Evolutionary conservation across 352 stramenopile species (phyloP), one percentile per base, ranked within the genome.

Genomic region (Pythium monospermum): DNA sequence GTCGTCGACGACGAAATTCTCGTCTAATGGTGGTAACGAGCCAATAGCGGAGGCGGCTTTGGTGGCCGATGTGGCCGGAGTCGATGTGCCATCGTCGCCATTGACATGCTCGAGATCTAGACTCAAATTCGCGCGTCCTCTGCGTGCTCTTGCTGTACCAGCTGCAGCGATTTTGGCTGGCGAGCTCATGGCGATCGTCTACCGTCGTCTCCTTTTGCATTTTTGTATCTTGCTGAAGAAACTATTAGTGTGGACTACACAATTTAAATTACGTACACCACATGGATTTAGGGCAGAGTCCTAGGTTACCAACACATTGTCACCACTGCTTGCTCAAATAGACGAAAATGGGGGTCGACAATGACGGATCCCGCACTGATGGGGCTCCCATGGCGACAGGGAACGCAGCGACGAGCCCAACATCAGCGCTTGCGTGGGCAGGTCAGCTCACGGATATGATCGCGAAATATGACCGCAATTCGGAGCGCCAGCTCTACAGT

Each of bases 401-500:
- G 13, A 35, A 35, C 30, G 30, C 13, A 8, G 30, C 8, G 13
- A 35, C 13, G 30, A 35, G 7, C 7, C 30, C 8, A 35, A 13
- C 30, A 35, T 13, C 30, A 35, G 30, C 30, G 13, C 40, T 44
- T 16, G 28, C 37, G n/a, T 61, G 53, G 53, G 53, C 37, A 8
- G 46, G 52, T n/a, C 32, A 33, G 16, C 49, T 62, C 41, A 57
- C 57, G 46, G 47, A 62, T 18, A 45, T 50, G n/a, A 31, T 62
- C 22, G 32, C 46, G 32, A 85, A 83, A 49, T 81, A 69, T 52
- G 72, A 76, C 28, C 61, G 73, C 25, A 60, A 72, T 12, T 74
- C 59, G 30, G 76, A 81, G n/a, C 60, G 71, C 2, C 63, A 59
- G 46, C 64, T 85, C 25, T 83, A 71, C 49, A 56, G 76, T 87